Conservation (phyloP, 495 filamentous ascomycete species). For the Penicillium parvum region DNA sequence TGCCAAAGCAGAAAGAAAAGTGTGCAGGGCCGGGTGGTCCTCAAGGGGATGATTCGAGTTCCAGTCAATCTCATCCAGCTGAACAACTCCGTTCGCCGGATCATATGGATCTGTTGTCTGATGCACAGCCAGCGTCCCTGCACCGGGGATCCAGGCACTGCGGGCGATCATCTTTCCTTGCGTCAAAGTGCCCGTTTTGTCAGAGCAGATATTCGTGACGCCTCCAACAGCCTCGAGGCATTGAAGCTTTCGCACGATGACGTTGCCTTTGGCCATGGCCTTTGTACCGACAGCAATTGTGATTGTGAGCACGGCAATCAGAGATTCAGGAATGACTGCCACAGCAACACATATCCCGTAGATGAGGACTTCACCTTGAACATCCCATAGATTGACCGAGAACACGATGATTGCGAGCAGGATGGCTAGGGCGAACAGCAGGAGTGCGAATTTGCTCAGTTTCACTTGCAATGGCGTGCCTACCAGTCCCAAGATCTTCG, state of each 20-base stretch:
- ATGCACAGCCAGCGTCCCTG: conserved; percentile 52
- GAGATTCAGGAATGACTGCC: conserved; percentile 68
- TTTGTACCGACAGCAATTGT: conserved; percentile 69
- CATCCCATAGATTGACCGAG: conserved; percentile 66
- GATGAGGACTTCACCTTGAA: conserved; percentile 68
- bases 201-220: conserved; percentile 84
- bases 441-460: conserved; percentile 68
- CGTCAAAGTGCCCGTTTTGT: conserved; percentile 83
- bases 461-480: conserved; percentile 83
- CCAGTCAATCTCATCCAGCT: conserved; percentile 34
- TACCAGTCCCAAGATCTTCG: conserved; percentile 66
- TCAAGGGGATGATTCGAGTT: conserved; percentile 17
- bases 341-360: conserved; percentile 76
- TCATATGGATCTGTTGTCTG: conserved; percentile 54
- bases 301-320: conserved; percentile 71
- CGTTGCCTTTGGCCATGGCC: conserved; percentile 70
- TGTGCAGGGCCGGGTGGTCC: conserved; percentile 44
- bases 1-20: conserved; percentile 65
- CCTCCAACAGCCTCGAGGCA: conserved; percentile 80
- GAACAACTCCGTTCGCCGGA: conserved; percentile 60
- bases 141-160: conserved; percentile 69
- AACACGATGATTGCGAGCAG: conserved; percentile 77
- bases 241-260: conserved; percentile 74
- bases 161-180: conserved; percentile 74
- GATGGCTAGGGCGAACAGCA: conserved; percentile 70